Base-by-base conservation (phyloP, 2,329 filamentous ascomycete genomes). In the Neofusicoccum sp. region DNA sequence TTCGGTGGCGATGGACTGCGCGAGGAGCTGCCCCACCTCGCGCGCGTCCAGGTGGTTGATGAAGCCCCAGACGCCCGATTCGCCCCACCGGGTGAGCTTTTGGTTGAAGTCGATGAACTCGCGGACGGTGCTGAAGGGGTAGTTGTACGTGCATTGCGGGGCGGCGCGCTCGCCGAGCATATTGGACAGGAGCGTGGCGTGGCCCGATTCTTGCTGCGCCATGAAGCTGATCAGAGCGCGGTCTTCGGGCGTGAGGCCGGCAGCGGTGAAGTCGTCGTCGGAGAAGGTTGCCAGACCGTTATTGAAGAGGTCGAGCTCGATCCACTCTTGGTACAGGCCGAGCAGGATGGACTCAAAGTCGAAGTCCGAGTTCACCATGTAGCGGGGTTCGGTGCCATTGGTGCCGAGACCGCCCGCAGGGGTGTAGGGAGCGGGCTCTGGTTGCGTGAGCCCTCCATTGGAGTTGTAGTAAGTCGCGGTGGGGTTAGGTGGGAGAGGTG, bases 91-190 rank as follows among this genome's bases (percentile, higher is more conserved):
- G 1, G 92, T 95, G n/a, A 95, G 78, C 77, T 93, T 93, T 78
- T 94, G 90, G 76, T 86, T 88, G 78, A 95, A 95, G 79, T 95
- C 91, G 70, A 95, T 81, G 71, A 87, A 94, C 75, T 95, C 91
- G 61, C 83, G 85, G 0, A 94, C 87, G 36, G 86, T 93, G 62
- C 79, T 85, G 72, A 87, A 91, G 1, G 91, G 91, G 73, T 95
- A 95, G 78, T 92, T 87, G 80, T 96, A 96, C 0, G 84, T 88
- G 79, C 91, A 95, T 73, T 92, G 89, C 60, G 83, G 82, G 0
- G 91, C 90, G 0, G 91, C 80, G 62, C 78, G 89, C 64, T 85
- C 75, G 8, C 92, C 91, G 1, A 95, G 86, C 77, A 95, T 90
- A 78, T 93, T 93, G 72, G 84, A 86, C 39, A 96, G 75, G 3